Conservation (phyloP, 148 eudicot genomes). For the Cornus kousa region DNA sequence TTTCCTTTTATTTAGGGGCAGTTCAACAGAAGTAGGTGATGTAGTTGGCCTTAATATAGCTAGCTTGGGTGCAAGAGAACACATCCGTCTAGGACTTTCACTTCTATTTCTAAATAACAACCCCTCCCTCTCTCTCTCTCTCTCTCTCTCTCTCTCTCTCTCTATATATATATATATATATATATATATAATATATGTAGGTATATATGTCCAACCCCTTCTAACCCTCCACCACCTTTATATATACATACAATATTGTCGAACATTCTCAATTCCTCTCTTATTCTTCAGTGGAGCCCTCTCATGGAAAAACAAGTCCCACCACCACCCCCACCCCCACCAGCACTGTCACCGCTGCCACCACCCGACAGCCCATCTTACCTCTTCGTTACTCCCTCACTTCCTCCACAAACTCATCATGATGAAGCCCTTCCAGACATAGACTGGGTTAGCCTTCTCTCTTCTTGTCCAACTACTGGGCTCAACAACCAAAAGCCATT, state of each 20-base stretch:
- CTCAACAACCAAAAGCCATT: neutral
- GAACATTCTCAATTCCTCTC: slow-evolving; percentile 9
- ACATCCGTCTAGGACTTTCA: no score
- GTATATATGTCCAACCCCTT: slow-evolving; percentile 11
- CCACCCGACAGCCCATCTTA: neutral
- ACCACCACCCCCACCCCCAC: slow-evolving; percentile 1
- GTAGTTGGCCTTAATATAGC: slow-evolving; percentile 37
- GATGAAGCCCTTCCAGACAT: slow-evolving; percentile 30
- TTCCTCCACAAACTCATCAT: slow-evolving; percentile 11
- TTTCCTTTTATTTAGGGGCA: slow-evolving; percentile 23
- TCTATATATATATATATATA: neutral
- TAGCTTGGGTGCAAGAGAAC: neutral
- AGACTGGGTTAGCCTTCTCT: slow-evolving; percentile 47
- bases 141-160: neutral
- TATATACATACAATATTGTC: neutral
- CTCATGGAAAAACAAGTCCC: slow-evolving; percentile 17
- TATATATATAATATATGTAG: neutral
- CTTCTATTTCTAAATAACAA: neutral
- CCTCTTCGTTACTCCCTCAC: slow-evolving; percentile 14
- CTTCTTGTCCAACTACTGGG: slow-evolving; percentile 1
- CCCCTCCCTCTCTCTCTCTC: slow-evolving; percentile 3
- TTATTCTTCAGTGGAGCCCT: neutral
- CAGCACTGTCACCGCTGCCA: neutral
- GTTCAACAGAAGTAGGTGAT: slow-evolving; percentile 55
- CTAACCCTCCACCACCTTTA: slow-evolving; percentile 12